Percentiles rank a stretch among this genome's conserved stretches.
These are phyloP conservation scores for Blastobotrys robertii DNA, from an alignment of 805 yeast species.

Conservation along the genomic window DNA sequence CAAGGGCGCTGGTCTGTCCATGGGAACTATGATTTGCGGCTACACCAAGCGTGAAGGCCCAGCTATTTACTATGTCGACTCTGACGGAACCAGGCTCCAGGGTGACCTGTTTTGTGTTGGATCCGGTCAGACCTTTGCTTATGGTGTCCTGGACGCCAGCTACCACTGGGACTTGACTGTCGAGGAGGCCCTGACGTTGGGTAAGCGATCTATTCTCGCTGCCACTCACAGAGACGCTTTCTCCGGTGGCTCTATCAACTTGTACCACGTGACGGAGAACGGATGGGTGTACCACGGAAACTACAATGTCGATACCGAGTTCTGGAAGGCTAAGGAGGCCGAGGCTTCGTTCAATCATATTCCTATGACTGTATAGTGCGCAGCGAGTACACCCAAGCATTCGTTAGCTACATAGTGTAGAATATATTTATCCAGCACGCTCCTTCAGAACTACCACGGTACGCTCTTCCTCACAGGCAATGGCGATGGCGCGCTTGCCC, in stretches of 20 bases:
- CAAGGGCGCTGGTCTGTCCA: constrained; percentile 96
- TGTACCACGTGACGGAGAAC: constrained; percentile 83
- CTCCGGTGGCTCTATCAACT: constrained; percentile 93
- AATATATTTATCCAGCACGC: not conserved
- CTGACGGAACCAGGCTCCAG: constrained; percentile 90
- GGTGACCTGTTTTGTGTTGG: constrained; percentile 97
- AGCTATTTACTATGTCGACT: constrained; percentile 88
- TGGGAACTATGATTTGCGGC: constrained; percentile 99
- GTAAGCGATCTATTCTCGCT: constrained; percentile 91
- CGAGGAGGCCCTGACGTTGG: constrained; percentile 89
- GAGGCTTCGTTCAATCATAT: constrained; percentile 89
- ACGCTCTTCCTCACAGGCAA: not conserved
- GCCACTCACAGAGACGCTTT: constrained; percentile 98
- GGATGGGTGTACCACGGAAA: constrained; percentile 98
- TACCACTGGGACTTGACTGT: constrained; percentile 85
- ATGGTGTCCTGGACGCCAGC: constrained; percentile 92
- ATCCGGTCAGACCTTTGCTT: constrained; percentile 98
- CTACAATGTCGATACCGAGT: constrained; percentile 78
- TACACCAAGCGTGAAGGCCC: constrained; percentile 94
- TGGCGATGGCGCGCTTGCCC: not conserved
- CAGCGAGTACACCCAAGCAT: not conserved
- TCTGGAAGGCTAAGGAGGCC: constrained; percentile 83
- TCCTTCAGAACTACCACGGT: not conserved
- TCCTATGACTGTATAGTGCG: constrained; percentile 31
- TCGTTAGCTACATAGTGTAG: not conserved